phyloP scores from a whole-genome alignment of 1,139 yeast species.

The Yamadazyma triangularis region DNA sequence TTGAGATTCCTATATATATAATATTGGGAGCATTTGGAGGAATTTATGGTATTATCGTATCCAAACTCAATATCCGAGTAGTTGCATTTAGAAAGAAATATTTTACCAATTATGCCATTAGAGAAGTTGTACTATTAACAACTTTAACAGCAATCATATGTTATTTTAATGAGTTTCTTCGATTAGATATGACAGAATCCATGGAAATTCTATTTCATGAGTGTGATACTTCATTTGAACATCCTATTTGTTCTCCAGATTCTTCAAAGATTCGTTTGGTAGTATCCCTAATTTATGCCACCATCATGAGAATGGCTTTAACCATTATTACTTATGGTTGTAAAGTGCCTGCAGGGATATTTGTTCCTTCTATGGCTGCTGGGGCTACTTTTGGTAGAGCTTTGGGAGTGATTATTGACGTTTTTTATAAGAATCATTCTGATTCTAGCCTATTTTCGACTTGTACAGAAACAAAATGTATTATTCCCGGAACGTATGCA shows the following conservation, averaged over 20 bases:
- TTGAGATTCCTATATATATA: slow-evolving; percentile 78
- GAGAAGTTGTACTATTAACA: slow-evolving; percentile 70
- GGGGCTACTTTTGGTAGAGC: slow-evolving; percentile 94
- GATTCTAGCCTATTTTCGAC: slow-evolving; percentile 44
- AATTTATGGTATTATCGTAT: slow-evolving; percentile 76
- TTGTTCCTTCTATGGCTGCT: slow-evolving; percentile 95
- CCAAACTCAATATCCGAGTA: slow-evolving; percentile 71
- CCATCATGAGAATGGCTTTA: slow-evolving; percentile 62
- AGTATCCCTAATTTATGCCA: slow-evolving; percentile 62
- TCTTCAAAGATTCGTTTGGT: slow-evolving; percentile 29
- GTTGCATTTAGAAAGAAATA: slow-evolving; percentile 76
- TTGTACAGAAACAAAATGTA: slow-evolving; percentile 49
- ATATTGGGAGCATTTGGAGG: slow-evolving; percentile 90
- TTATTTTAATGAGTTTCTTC: slow-evolving; percentile 77
- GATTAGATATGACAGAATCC: slow-evolving; percentile 90
- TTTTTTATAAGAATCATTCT: slow-evolving; percentile 41
- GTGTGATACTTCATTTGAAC: slow-evolving; percentile 49
- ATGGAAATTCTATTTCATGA: slow-evolving; percentile 89
- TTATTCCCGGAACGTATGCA: slow-evolving; percentile 92
- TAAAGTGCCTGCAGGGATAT: slow-evolving; percentile 92
- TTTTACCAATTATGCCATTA: slow-evolving; percentile 52
- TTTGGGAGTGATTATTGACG: slow-evolving; percentile 66
- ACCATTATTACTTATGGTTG: slow-evolving; percentile 87
- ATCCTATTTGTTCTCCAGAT: slow-evolving; percentile 42
- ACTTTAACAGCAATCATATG: slow-evolving; percentile 70